Percentiles rank a stretch among this genome's conserved stretches.
These are phyloP conservation scores for Thelephora aurantiotincta DNA, from an alignment of 768 basidiomycete genomes.

Conservation along the genomic window DNA sequence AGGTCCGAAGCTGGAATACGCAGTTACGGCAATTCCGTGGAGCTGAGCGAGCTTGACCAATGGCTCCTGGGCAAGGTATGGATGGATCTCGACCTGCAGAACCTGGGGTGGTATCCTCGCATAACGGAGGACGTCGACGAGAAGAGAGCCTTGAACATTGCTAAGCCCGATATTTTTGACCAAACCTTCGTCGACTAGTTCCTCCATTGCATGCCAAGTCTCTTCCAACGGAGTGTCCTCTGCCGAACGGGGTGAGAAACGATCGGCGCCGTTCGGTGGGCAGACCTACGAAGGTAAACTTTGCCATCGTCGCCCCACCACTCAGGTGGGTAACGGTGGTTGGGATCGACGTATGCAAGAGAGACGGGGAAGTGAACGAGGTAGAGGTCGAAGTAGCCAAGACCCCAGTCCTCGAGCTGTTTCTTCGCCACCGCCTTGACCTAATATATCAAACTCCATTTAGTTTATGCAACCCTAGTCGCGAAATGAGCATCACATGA, in stretches of 20 bases:
- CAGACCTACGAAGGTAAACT: constrained; percentile 41
- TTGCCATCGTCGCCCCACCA: constrained; percentile 68
- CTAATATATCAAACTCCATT: constrained; percentile 15
- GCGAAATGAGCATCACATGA: constrained; percentile 30
- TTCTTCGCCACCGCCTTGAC: constrained; percentile 39
- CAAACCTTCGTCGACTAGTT: constrained; percentile 53
- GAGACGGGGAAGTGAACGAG: constrained; percentile 80
- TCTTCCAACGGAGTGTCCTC: constrained; percentile 61
- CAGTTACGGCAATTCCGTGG: constrained; percentile 36
- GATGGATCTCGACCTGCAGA: constrained; percentile 48
- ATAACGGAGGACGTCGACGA: constrained; percentile 69
- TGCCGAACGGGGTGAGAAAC: constrained; percentile 11
- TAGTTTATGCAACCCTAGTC: background rate
- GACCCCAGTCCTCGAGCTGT: constrained; percentile 71
- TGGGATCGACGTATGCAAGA: constrained; percentile 66
- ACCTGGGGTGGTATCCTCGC: constrained; percentile 49
- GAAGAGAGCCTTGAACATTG: constrained; percentile 58
- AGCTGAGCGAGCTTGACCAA: constrained; percentile 28
- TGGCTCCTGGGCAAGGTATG: constrained; percentile 35
- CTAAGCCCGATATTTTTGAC: constrained; percentile 70
- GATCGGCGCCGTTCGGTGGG: background rate
- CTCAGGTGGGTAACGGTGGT: constrained; percentile 65
- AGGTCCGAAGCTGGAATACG: constrained; percentile 42
- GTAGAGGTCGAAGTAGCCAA: constrained; percentile 76
- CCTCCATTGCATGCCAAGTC: constrained; percentile 79